These are phyloP conservation scores for Ophiostoma australiae DNA, from an alignment of 2,329 filamentous ascomycete species.

Conservation along the genomic window DNA sequence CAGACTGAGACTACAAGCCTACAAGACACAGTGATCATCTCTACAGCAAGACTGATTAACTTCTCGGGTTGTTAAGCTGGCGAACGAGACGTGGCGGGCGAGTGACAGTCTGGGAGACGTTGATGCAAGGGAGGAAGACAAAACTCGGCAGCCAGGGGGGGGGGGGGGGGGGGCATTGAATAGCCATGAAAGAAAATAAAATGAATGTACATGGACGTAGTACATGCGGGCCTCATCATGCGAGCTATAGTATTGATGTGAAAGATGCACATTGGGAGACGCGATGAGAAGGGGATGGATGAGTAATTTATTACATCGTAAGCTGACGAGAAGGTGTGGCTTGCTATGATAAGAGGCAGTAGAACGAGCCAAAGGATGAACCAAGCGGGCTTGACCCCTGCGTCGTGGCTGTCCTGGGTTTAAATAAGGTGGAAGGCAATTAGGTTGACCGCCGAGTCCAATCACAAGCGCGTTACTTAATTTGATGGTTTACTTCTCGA, in stretches of 20 bases:
- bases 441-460: too few relatives aligned
- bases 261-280: neutral
- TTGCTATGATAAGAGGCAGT: neutral
- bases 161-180: too few relatives aligned
- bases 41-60: neutral
- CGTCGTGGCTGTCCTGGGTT: neutral
- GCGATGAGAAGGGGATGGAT: neutral
- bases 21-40: neutral
- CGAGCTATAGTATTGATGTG: neutral
- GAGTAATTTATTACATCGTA: too few relatives aligned
- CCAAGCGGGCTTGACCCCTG: neutral
- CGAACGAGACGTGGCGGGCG: neutral
- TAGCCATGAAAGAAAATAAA: too few relatives aligned
- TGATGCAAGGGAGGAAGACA: neutral
- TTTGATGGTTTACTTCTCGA: too few relatives aligned
- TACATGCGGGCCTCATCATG: neutral
- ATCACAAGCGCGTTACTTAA: neutral
- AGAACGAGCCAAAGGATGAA: neutral
- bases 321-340: neutral
- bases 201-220: neutral
- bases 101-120: neutral
- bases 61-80: neutral
- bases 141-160: neutral
- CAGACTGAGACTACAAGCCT: neutral
- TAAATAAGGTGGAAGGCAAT: neutral